Evolutionary conservation across 2,329 filamentous ascomycete genomes (phyloP), one percentile per base, ranked within the genome.

Genomic region (Myriosclerotinia curreyana): DNA sequence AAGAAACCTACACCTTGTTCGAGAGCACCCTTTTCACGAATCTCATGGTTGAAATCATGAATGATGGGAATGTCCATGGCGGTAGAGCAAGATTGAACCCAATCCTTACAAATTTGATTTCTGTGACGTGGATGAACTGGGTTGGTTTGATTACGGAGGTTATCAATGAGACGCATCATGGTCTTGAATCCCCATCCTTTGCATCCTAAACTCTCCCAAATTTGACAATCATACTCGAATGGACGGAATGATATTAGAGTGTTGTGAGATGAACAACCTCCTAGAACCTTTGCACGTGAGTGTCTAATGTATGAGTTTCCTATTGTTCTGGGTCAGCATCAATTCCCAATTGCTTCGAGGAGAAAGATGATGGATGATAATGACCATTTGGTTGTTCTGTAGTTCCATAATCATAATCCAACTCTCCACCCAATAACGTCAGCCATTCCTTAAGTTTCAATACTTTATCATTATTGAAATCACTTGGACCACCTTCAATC

Each of bases 231-330:
- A 76, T 96, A 93, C 76, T 92, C 86, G 74, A 96, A 96, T 9
- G 92, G 91, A 34, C 92, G 86, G 84, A 96, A 96, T 22, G 90
- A 95, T 77, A 96, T 96, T 72, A 96, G 82, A 25, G 92, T 96
- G 79, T 96, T 96, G 83, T 96, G 92, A 66, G 90, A 94, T 52
- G 92, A 96, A 82, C 92, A 96, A 70, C 92, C 92, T 70, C 92
- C 92, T 38, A 96, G 84, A 48, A 96, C 92, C 81, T 96, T 96
- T 68, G 92, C 92, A 67, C 92, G 88, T 17, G 92, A 96, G 80
- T 96, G 92, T 69, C 92, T 87, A 79, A 96, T 96, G 79, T 92
- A 84, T 64, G 90, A 95, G 81, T 96, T 96, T 74, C 92, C 91
- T 84, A 78, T 70, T 67, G n/a, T 36, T 36, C 65, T 64, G n/a